Evolutionary conservation across 2,329 filamentous ascomycete species (phyloP), one percentile per base, ranked within the genome.

Genomic region (Stagonosporopsis tanaceti): DNA sequence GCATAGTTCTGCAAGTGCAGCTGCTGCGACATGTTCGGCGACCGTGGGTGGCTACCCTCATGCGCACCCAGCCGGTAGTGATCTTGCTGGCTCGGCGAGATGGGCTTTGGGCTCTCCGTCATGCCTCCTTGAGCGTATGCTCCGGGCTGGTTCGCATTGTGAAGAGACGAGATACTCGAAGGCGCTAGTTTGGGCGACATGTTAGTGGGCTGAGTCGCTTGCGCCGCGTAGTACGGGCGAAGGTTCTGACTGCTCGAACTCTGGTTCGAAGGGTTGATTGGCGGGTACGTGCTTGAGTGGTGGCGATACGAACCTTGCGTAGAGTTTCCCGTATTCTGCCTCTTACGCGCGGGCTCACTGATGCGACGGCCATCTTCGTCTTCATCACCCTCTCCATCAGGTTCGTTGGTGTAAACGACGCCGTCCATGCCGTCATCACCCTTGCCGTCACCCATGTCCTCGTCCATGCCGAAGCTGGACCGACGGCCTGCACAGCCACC

Each of bases 401-500:
- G 82, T n/a, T 77, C 79, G 42, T 64, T 65, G 37, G 70, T 69
- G 65, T 88, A 89, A 57, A 88, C 81, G 27, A 88, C 77, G 4
- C 86, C 86, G 59, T 88, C 85, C 86, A 89, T 89, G 46, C 79
- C 78, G 50, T 88, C 86, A 8, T 86, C 83, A 20, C 78, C 76
- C 47, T 79, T 78, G 34, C 70, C 78, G 20, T 79, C 78, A 27
- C 73, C 76, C 60, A 79, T 77, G 38, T 95, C 91, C 42, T 95
- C 91, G 51, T 93, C 90, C 17, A 89, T 88, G 27, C 87, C 89
- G 75, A 93, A 96, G 73, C 93, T 97, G 37, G 92, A 89, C 63
- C 95, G 85, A 55, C 95, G 87, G 54, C 95, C 95, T 12, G 96
- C 95, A 78, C 95, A 99, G 45, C 95, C 95, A 51, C 95, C 95